Conservation (phyloP, 169 alveolate species). For the Theileria sp. region DNA sequence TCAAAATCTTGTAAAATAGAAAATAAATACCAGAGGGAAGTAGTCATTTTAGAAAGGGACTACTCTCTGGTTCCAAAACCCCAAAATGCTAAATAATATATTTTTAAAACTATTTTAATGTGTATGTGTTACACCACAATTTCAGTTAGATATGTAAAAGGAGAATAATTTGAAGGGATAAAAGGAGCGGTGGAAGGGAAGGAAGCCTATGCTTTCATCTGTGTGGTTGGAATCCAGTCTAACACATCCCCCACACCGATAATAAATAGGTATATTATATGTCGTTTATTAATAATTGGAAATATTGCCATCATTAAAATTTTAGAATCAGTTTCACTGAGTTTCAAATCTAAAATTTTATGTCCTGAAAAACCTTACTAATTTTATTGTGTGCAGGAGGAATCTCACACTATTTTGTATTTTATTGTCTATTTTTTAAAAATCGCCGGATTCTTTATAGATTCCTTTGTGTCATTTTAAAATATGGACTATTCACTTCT, state of each 20-base stretch:
- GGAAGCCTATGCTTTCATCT: neutral
- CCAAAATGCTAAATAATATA: neutral
- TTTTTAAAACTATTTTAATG: neutral
- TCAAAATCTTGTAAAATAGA: conserved; percentile 57
- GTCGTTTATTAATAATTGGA: neutral
- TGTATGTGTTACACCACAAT: neutral
- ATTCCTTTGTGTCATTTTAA: conserved; percentile 2
- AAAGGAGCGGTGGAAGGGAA: neutral
- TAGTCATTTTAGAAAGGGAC: conserved; percentile 50
- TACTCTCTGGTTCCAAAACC: conserved; percentile 35
- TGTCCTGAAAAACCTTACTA: conserved; percentile 1
- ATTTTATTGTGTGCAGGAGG: conserved; percentile 24
- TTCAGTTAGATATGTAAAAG: neutral
- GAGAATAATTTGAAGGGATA: neutral
- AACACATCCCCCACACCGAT: conserved; percentile 28
- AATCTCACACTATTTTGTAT: conserved; percentile 28
- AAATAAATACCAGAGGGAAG: conserved; percentile 49
- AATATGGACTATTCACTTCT: conserved; percentile 15
- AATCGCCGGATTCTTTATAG: conserved; percentile 15
- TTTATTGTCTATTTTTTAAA: conserved; percentile 11
- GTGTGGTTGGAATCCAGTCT: conserved; percentile 34
- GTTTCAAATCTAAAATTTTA: neutral
- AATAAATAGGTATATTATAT: conserved; percentile 3
- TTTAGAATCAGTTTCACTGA: conserved; percentile 1
- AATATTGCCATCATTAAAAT: neutral